Base-by-base conservation (phyloP, 2,329 filamentous ascomycete genomes). In the Trichoderma gracile region DNA sequence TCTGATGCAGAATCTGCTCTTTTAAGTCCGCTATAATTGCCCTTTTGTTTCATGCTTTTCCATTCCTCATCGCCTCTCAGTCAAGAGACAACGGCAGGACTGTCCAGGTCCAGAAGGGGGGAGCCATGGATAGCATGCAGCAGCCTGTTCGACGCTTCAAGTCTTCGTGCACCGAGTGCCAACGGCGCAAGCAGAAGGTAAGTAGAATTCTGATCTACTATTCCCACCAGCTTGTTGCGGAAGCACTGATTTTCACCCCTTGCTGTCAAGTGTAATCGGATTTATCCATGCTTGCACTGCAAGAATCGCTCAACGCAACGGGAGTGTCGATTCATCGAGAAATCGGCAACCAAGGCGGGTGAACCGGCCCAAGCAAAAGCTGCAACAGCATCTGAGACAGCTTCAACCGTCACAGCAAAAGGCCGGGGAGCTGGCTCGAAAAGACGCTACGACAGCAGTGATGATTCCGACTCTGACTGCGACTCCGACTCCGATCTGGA, bases 121-220 rank as follows among this genome's bases (percentile, higher is more conserved):
- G 5, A 5, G 6, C 27, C 21, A 14, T 27, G 8, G 46, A 15
- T 14, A 38, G 12, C 7, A 45, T 47, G 27, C n/a, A 58, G 17
- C 5, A 47, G 19, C 46, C 55, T 8, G 21, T 9, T 19, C 42
- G 12, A 15, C 47, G 42, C 23, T 38, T 46, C 12, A 45, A 17
- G 19, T 8, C 30, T 23, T 1, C 79, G 59, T 81, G 79, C 71
- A 78, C 76, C 40, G 79, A 81, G 69, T 81, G 76, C 56, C 74
- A 78, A 67, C 74, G 76, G 45, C 71, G 76, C 58, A 78, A 78
- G 69, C 76, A 78, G 70, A 78, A 77, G 71, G 76, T 74, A 65
- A 17, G 66, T 27, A 1, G 25, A 6, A 27, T 27, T 27, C 25
- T n/a, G n/a, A 27, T 4, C 7, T 27, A 27, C 7, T 27, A 5